Conservation (phyloP, 2,329 filamentous ascomycete genomes). For the Aspergillus chevalieri region DNA sequence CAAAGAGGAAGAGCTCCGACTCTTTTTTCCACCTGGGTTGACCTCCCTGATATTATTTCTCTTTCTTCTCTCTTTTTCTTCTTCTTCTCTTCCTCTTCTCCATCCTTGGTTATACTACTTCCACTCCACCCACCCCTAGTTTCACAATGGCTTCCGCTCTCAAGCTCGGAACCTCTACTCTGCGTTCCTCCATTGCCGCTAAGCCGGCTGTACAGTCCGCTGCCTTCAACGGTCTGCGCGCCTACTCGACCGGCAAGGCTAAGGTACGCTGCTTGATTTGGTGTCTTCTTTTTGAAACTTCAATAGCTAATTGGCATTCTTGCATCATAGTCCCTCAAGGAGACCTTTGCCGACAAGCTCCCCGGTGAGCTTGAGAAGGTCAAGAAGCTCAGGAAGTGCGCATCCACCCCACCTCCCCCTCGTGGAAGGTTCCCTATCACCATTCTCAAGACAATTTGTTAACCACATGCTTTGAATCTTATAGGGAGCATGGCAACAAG, state of each 20-base stretch:
- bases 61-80: conserved; percentile 25
- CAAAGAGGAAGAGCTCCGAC: conserved; percentile 20
- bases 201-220: conserved; percentile 62
- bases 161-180: conserved; percentile 71
- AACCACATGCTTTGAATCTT: conserved; percentile 14
- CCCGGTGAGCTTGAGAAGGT: conserved; percentile 98
- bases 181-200: conserved; percentile 67
- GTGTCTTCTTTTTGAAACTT: conserved; percentile 2
- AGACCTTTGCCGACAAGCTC: conserved; percentile 92
- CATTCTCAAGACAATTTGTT: conserved; percentile 7
- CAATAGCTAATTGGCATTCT: conserved; percentile 21
- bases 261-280: conserved; percentile 55
- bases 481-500: conserved; percentile 87
- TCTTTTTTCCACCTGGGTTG: conserved; percentile 15
- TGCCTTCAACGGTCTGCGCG: conserved; percentile 76
- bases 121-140: conserved; percentile 27
- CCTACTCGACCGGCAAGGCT: conserved; percentile 82
- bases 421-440: not conserved
- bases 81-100: conserved; percentile 26
- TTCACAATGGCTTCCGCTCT: conserved; percentile 74
- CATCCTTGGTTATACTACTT: conserved; percentile 27
- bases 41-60: conserved; percentile 16
- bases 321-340: conserved; percentile 75
- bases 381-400: conserved; percentile 95
- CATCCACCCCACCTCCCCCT: conserved; percentile 11